Evolutionary conservation across 805 yeast genomes (phyloP), one percentile per base, ranked within the genome.

Genomic region (Ogataea henricii): DNA sequence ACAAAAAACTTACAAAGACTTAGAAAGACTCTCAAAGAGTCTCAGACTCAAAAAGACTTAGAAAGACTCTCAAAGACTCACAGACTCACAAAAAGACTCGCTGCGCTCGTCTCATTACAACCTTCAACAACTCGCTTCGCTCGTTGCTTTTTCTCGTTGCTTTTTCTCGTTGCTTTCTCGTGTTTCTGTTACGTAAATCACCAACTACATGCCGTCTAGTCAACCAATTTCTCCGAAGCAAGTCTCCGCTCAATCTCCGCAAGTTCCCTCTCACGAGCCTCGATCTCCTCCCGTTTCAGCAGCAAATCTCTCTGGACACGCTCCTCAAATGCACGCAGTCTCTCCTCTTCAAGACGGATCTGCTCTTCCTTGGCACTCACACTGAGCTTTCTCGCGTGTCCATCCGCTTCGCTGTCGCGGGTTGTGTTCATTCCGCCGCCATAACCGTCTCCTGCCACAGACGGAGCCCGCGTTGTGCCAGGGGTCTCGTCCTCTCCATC

Each of bases 221-320:
- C 44, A 12, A 44, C 43, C 30, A 51, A 22, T 32, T 58, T 62
- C 39, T 61, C 62, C 17, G 54, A 48, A 10, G 64, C 67, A 14
- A 67, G 53, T 51, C 68, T 58, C 62, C 83, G 56, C 46, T 65
- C 96, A 56, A 89, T 86, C 55, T 86, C 92, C 59, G 82, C 83
- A 63, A 89, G 77, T 66, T 90, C 96, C 59, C 82, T 79, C 67
- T 90, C 97, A 63, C 96, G 81, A 56, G 83, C 87, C 64, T 87
- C 76, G 52, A 90, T 78, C 67, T 90, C 97, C 61, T 84, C 83
- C 58, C 94, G 78, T 73, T 90, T 88, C 65, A 77, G 76, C 63
- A 86, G 73, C 64, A 90, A 75, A 67, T 89, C 96, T 63, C 85
- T 87, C 69, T 90, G 96, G 21, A 90, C 95, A 58, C 94, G 77